Percentiles rank a stretch among this genome's conserved stretches.
Evolutionary conservation across 2,329 filamentous ascomycete species (phyloP).

Genomic region (Chaetomium sp.): DNA sequence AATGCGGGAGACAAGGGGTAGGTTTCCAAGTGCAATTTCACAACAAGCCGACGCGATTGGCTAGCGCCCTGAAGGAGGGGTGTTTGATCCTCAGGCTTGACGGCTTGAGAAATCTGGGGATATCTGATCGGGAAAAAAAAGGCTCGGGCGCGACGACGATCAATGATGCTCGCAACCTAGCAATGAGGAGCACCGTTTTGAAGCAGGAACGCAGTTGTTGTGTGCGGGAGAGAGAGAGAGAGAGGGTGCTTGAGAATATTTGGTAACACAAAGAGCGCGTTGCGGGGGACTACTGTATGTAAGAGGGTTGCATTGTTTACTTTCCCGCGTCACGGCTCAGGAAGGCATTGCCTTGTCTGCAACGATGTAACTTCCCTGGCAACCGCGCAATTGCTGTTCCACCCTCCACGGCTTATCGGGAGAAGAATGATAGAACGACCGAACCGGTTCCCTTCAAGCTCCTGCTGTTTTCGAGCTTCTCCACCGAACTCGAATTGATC

Average conservation of each 20-base stretch:
- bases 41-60: conserved; percentile 24
- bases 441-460: neutral
- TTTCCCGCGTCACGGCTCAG: conserved; percentile 9
- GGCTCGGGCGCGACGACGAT: conserved; percentile 19
- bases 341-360: conserved; percentile 11
- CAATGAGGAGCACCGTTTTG: conserved; percentile 13
- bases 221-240: neutral
- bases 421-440: neutral
- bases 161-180: conserved; percentile 22
- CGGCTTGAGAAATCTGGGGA: conserved; percentile 10
- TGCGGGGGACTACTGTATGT: neutral
- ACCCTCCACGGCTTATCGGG: too few species aligned
- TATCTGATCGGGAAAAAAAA: conserved; percentile 16
- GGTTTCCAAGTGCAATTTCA: conserved; percentile 27
- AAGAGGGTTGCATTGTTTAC: conserved; percentile 18
- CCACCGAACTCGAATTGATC: neutral
- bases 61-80: conserved; percentile 13
- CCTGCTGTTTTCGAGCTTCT: too few species aligned
- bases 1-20: conserved; percentile 13
- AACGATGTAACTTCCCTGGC: conserved; percentile 9
- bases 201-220: conserved; percentile 11
- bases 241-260: neutral
- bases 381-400: neutral
- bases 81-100: conserved; percentile 20
- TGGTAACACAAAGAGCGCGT: too few species aligned